Conservation (phyloP, 495 filamentous ascomycete genomes). For the Xylona heveae region DNA sequence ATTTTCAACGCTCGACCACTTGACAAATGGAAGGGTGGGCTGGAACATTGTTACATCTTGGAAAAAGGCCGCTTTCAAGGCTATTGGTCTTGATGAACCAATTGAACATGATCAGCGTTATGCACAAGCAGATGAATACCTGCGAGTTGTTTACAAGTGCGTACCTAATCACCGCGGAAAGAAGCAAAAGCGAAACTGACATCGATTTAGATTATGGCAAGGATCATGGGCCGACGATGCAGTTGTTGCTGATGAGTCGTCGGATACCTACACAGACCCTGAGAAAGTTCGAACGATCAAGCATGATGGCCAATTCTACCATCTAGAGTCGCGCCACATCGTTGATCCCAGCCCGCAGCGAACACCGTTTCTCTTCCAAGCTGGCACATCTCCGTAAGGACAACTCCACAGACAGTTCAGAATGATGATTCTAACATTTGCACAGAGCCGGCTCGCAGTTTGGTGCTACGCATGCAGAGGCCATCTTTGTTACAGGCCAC, state of each 20-base stretch:
- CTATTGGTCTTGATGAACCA: conserved; percentile 30
- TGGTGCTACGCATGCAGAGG: conserved; percentile 38
- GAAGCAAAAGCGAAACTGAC: not conserved
- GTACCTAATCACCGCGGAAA: not conserved
- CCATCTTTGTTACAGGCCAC: conserved; percentile 37
- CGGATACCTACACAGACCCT: conserved; percentile 30
- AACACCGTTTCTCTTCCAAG: conserved; percentile 43
- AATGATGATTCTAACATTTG: too few relatives aligned
- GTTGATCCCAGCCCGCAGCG: conserved; percentile 39
- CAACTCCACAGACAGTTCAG: too few relatives aligned
- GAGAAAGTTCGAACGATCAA: conserved; percentile 34
- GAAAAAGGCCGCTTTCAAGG: conserved; percentile 35
- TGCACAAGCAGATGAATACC: conserved; percentile 36
- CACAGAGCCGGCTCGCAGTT: conserved; percentile 31
- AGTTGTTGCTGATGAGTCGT: conserved; percentile 22
- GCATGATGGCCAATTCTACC: conserved; percentile 35
- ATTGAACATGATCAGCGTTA: conserved; percentile 43
- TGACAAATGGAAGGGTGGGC: conserved; percentile 34
- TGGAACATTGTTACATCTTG: conserved; percentile 48
- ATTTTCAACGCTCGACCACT: conserved; percentile 41
- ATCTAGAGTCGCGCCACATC: conserved; percentile 27
- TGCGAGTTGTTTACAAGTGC: conserved; percentile 30
- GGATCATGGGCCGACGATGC: conserved; percentile 36
- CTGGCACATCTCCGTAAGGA: conserved; percentile 42
- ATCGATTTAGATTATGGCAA: conserved; percentile 30